Evolutionary conservation across 108 stramenopile genomes (phyloP), one percentile per base, ranked within the genome.

Genomic region (Phaeodactylum tricornutum): DNA sequence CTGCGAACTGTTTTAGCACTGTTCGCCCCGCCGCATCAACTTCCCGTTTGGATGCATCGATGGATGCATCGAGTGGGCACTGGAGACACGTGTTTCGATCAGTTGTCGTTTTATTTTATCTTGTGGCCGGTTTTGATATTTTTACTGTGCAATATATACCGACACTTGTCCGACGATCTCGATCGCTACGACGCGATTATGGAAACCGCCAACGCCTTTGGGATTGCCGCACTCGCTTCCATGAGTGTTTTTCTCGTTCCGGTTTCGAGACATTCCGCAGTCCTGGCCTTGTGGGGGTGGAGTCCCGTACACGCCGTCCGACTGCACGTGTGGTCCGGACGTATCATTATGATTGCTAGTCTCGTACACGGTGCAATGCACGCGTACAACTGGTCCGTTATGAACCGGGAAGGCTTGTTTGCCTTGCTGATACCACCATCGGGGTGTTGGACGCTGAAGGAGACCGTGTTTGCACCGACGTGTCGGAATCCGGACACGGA

Each of bases 291-390:
- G 9, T 32, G 68, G 29, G 42, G 43, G 29, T 74, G 72, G 75
- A 50, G 50, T 33, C 72, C 69, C 43, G 44, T 44, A 3, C 15
- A 37, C 2, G 67, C 68, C 39, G 26, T 62, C 24, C 32, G 28
- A n/a, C 25, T 74, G 20, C 79, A 81, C 43, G 63, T 63, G 31
- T 77, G 72, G 72, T 23, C 59, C 1, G 79, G 79, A 8, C 43
- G 70, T 21, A 41, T 73, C 4, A 38, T 62, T 9, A 46, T 81
- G 8, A 8, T 66, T 8, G 62, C 51, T 2, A 20, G 37, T 27
- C 14, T 62, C 4, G 0, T 65, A 6, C 79, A 81, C 47, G 79
- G 75, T 15, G 6, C 20, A n/a, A 30, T 57, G 22, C 72, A 81
- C 42, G 47, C 53, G 41, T 27, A 41, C 21, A 39, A 62, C 25